phyloP scores from a whole-genome alignment of 108 stramenopile species.

The Cyclostephanos tholiformis region DNA sequence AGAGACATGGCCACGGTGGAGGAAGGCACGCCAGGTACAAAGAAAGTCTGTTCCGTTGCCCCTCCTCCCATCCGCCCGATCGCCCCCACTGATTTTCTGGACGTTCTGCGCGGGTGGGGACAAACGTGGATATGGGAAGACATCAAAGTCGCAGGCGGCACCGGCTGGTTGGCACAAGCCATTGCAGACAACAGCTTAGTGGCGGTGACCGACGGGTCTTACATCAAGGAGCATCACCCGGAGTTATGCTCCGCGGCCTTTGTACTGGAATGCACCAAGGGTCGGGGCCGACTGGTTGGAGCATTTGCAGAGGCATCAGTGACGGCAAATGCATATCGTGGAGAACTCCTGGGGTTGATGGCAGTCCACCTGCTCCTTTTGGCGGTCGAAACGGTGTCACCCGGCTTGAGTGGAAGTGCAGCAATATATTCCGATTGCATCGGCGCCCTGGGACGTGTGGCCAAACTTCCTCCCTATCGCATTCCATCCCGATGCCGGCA shows the following conservation, averaged over 20 bases:
- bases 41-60: not conserved
- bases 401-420: not conserved
- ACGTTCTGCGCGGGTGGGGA: constrained; percentile 1
- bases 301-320: constrained; percentile 10
- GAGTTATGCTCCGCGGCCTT: constrained; percentile 17
- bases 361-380: constrained; percentile 15
- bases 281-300: constrained; percentile 9
- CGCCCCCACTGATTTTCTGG: not conserved
- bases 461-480: too few relatives aligned
- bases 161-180: not conserved
- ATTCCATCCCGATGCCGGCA: too few relatives aligned
- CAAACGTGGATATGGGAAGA: constrained; percentile 1
- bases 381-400: constrained; percentile 5
- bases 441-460: too few relatives aligned
- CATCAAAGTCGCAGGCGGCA: not conserved
- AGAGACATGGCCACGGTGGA: not conserved
- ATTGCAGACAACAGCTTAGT: too few relatives aligned
- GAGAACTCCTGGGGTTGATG: constrained; percentile 26
- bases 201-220: too few relatives aligned
- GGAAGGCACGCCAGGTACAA: not conserved
- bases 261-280: constrained; percentile 11
- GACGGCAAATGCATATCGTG: constrained; percentile 27
- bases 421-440: too few relatives aligned
- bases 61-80: not conserved
- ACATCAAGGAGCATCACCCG: not conserved